A percentile compares a stretch with the other conserved stretches of the same genome.
These are phyloP conservation scores for Cornus controversa DNA, from an alignment of 148 eudicot genomes.

Conservation along the genomic window DNA sequence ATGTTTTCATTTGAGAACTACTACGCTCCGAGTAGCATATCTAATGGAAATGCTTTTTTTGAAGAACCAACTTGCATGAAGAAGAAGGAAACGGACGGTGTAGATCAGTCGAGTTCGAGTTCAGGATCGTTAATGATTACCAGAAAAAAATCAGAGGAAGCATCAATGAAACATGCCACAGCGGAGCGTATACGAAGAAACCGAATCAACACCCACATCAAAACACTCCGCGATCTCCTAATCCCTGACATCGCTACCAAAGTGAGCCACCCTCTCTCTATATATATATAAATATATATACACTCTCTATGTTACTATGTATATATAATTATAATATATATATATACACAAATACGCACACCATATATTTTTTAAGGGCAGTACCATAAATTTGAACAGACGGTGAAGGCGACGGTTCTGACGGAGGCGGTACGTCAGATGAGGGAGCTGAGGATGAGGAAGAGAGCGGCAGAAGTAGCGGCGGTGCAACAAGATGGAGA, in stretches of 20 bases:
- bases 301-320: background rate
- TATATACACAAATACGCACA: no score
- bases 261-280: conserved; percentile 9
- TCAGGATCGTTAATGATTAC: background rate
- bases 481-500: no score
- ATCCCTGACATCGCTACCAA: conserved; percentile 9
- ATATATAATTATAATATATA: no score
- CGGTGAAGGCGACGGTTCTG: conserved; percentile 21
- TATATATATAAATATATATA: no score
- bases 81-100: background rate
- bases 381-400: conserved; percentile 11
- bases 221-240: conserved; percentile 16
- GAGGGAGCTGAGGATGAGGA: conserved; percentile 26
- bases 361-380: background rate
- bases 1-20: conserved; percentile 6
- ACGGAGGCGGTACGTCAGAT: conserved; percentile 28
- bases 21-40: background rate
- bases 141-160: conserved; percentile 12
- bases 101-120: background rate
- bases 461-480: conserved; percentile 12
- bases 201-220: conserved; percentile 19
- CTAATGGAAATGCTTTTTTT: background rate
- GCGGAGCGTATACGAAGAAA: conserved; percentile 12
- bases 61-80: background rate
- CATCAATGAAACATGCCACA: conserved; percentile 17